Evolutionary conservation across 495 filamentous ascomycete genomes (phyloP), one percentile per base, ranked within the genome.

Genomic region (Echria macrotheca): DNA sequence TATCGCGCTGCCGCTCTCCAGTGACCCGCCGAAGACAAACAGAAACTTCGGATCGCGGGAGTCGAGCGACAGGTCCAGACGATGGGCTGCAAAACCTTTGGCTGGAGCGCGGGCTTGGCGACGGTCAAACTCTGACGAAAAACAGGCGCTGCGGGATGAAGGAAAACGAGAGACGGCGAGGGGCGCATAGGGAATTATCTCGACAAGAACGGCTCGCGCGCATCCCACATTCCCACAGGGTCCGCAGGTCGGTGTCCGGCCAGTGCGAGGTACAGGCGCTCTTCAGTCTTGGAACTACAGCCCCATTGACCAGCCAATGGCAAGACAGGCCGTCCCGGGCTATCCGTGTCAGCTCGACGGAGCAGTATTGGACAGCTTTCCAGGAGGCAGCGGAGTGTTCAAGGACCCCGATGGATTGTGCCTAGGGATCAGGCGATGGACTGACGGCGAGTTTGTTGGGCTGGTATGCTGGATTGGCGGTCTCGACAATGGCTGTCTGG

Each of bases 301-400:
- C 46, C 46, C 46, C 46, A 36, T 40, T 19, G 33, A 24, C 35
- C 25, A 37, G 21, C 39, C 46, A 54, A 54, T 54, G 28, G 31
- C 21, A 48, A 24, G 37, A 25, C 48, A 49, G 49, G 49, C 52
- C 54, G 52, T 58, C 45, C 59, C 59, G 53, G 55, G 41, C 18
- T 14, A 47, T 48, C 53, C 55, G 50, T 55, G 55, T 61, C 54
- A 52, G 58, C 35, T 14, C 28, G 28, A 31, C n/a, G n/a, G 19
- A 22, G 39, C 12, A 23, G 21, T 10, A 12, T 18, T 10, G 35
- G 35, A 14, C 17, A 11, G 35, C 18, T n/a, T n/a, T n/a, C n/a
- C n/a, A n/a, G n/a, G n/a, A n/a, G n/a, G n/a, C n/a, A n/a, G n/a
- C n/a, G n/a, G n/a, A n/a, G n/a, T n/a, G n/a, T n/a, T n/a, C n/a